phyloP scores from a whole-genome alignment of 2,329 filamentous ascomycete genomes.

The Fusarium acutatum region DNA sequence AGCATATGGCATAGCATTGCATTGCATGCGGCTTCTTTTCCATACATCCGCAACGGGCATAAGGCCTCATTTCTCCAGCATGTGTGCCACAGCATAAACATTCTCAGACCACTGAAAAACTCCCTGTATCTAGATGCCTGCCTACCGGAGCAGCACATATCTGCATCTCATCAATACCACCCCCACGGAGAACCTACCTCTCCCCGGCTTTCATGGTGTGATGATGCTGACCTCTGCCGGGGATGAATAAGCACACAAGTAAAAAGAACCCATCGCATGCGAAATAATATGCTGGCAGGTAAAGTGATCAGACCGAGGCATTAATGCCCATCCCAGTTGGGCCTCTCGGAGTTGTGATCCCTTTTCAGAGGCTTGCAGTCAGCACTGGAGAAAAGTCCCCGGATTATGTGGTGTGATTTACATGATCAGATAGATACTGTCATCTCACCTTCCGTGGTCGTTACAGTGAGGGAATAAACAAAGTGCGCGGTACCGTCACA shows the following conservation, averaged over 20 bases:
- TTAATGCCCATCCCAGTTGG: slow-evolving; percentile 7
- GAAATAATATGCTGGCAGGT: neutral
- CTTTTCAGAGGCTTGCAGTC: slow-evolving; percentile 16
- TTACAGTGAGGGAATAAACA: neutral
- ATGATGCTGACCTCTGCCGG: slow-evolving; percentile 24
- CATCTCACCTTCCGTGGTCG: neutral
- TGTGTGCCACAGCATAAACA: neutral
- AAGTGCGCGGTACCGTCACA: neutral
- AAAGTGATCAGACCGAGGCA: slow-evolving; percentile 12
- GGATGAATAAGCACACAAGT: slow-evolving; percentile 10
- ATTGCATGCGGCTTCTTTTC: slow-evolving; percentile 8
- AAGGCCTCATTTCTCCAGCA: slow-evolving; percentile 18
- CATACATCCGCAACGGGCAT: slow-evolving; percentile 9
- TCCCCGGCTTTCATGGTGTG: slow-evolving; percentile 25
- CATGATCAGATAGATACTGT: neutral
- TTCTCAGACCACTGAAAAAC: neutral
- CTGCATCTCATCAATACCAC: slow-evolving; percentile 20
- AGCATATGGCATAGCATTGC: neutral
- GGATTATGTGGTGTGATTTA: neutral
- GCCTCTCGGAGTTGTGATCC: slow-evolving; percentile 25
- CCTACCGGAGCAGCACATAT: neutral
- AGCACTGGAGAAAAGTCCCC: neutral
- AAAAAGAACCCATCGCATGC: slow-evolving; percentile 12
- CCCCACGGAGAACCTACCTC: slow-evolving; percentile 8
- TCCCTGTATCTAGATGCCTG: neutral